Percentiles rank a stretch among this genome's conserved stretches.
These are phyloP conservation scores for Parachlorella kessleri DNA, from an alignment of 139 green algal genomes.

Conservation along the genomic window DNA sequence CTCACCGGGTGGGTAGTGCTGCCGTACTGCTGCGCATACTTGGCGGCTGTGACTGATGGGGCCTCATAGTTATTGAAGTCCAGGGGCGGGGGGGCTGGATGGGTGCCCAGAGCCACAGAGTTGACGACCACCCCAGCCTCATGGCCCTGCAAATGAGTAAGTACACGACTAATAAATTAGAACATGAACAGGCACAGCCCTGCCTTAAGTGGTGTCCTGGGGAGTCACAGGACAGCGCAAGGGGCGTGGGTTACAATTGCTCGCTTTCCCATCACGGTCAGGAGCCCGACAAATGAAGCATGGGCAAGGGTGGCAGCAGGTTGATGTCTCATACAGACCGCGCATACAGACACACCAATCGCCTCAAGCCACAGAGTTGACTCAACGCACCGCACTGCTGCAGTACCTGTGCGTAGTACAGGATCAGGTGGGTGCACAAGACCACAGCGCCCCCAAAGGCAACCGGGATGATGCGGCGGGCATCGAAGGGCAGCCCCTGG, in stretches of 20 bases:
- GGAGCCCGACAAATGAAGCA: too few species aligned
- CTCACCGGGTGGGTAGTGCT: conserved; percentile 63
- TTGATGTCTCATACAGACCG: too few species aligned
- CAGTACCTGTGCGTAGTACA: conserved; percentile 81
- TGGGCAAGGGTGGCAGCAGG: too few species aligned
- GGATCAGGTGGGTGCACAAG: conserved; percentile 73
- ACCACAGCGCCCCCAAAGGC: conserved; percentile 82
- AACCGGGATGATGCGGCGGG: conserved; percentile 67
- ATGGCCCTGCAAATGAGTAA: conserved; percentile 42
- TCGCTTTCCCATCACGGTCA: too few species aligned
- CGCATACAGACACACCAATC: too few species aligned
- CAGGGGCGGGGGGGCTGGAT: conserved; percentile 42
- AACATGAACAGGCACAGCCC: too few species aligned
- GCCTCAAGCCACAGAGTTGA: too few species aligned
- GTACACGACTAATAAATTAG: too few species aligned
- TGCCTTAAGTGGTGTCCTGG: too few species aligned
- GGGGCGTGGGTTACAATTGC: too few species aligned
- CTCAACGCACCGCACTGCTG: too few species aligned
- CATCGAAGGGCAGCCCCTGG: conserved; percentile 72
- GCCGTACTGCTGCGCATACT: conserved; percentile 50
- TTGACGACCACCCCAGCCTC: conserved; percentile 35
- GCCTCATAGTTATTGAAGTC: conserved; percentile 42
- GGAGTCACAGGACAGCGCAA: too few species aligned
- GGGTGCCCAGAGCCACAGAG: conserved; percentile 5
- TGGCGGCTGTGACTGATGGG: conserved; percentile 29